These are phyloP conservation scores for Penicillium coffeae DNA, from an alignment of 495 filamentous ascomycete species.

Conservation along the genomic window DNA sequence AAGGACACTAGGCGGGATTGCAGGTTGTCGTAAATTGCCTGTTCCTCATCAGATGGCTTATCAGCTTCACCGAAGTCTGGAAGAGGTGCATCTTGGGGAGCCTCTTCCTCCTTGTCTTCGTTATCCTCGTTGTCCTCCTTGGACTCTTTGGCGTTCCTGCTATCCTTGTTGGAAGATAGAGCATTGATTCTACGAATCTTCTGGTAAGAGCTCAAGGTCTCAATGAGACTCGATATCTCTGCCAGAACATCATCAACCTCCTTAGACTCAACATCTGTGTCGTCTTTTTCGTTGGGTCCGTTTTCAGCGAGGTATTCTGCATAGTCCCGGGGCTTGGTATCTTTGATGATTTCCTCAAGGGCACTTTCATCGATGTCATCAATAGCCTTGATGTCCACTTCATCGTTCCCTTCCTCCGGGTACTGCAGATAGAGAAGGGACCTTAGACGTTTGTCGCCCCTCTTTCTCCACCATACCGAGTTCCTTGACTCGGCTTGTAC, in stretches of 20 bases:
- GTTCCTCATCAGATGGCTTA: slow-evolving; percentile 62
- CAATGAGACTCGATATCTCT: slow-evolving; percentile 78
- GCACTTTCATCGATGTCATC: slow-evolving; percentile 44
- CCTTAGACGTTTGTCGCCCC: slow-evolving; percentile 59
- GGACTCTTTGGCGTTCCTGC: no score
- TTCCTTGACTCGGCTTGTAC: slow-evolving; percentile 66
- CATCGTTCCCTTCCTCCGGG: slow-evolving; percentile 33
- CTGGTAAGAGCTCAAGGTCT: slow-evolving; percentile 83
- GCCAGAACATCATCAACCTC: slow-evolving; percentile 68
- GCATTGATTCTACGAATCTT: slow-evolving; percentile 67
- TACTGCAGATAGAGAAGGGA: slow-evolving; percentile 44
- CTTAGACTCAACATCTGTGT: slow-evolving; percentile 49
- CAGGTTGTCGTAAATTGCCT: slow-evolving; percentile 67
- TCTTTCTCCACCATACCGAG: slow-evolving; percentile 81
- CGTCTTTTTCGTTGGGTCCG: slow-evolving; percentile 1
- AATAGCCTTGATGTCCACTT: slow-evolving; percentile 16
- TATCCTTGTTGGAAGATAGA: slow-evolving; percentile 36
- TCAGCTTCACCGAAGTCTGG: slow-evolving; percentile 39
- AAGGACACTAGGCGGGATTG: slow-evolving; percentile 69
- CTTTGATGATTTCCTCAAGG: slow-evolving; percentile 49
- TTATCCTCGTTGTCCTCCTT: no score
- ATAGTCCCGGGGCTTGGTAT: slow-evolving; percentile 41
- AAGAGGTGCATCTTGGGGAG: slow-evolving; percentile 7
- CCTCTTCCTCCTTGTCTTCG: neutral
- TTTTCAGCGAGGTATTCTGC: slow-evolving; percentile 24